A percentile compares a stretch with the other conserved stretches of the same genome.
These are phyloP conservation scores for Cladorrhinum samala DNA, from an alignment of 495 filamentous ascomycete species.

Conservation along the genomic window DNA sequence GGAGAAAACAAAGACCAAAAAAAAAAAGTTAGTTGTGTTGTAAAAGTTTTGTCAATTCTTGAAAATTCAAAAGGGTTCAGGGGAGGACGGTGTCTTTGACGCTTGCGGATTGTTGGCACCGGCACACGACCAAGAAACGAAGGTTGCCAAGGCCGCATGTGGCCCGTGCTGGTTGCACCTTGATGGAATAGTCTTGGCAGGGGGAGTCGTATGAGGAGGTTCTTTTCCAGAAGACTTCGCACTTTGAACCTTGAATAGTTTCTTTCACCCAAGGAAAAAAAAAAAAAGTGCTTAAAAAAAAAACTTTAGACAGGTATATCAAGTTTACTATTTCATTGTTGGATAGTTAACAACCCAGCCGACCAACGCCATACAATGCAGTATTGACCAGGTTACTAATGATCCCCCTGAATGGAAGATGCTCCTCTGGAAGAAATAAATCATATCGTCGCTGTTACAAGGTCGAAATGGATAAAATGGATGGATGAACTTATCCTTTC, in stretches of 20 bases:
- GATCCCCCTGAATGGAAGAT: too few relatives aligned
- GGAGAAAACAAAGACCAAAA: neutral
- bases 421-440: too few relatives aligned
- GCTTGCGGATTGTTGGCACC: neutral
- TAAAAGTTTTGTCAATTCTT: neutral
- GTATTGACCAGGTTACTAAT: too few relatives aligned
- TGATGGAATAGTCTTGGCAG: neutral
- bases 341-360: neutral
- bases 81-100: too few relatives aligned
- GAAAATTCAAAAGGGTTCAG: too few relatives aligned
- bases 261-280: too few relatives aligned
- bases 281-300: too few relatives aligned
- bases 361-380: neutral
- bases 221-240: too few relatives aligned
- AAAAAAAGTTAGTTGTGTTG: neutral
- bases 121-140: neutral
- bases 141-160: neutral
- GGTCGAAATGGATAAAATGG: neutral
- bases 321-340: too few relatives aligned
- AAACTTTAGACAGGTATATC: too few relatives aligned
- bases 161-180: neutral
- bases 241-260: neutral
- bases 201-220: too few relatives aligned
- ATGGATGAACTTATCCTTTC: too few relatives aligned
- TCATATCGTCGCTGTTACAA: neutral